Evolutionary conservation across 192 early-diverging fungal genomes (phyloP).

Genomic region (Linnemannia exigua): DNA sequence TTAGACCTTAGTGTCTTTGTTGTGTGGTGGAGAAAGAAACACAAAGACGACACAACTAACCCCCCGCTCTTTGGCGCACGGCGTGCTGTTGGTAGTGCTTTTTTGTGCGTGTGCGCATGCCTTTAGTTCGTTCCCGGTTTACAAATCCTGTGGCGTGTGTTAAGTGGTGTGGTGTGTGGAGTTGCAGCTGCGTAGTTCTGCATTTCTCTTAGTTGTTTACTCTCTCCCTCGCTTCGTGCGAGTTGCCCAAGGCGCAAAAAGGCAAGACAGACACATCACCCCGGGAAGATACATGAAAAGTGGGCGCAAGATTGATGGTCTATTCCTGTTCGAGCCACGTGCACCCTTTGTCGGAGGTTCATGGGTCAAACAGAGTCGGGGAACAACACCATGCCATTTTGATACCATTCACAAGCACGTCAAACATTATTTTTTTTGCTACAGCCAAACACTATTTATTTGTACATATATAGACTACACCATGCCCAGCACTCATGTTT

Average conservation of each 20-base stretch:
- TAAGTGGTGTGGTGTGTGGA: not conserved
- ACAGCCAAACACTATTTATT: not conserved
- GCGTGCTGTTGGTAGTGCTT: not conserved
- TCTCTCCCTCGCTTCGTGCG: not conserved
- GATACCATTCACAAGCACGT: not conserved
- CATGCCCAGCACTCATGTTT: not conserved
- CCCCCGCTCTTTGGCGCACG: not conserved
- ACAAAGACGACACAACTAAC: not conserved
- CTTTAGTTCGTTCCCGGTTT: not conserved
- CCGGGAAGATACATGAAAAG: not conserved
- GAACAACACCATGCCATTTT: not conserved
- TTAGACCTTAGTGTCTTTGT: not conserved
- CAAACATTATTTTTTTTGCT: not conserved
- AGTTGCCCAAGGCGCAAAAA: slow-evolving; percentile 2
- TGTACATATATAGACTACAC: not conserved
- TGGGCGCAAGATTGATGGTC: not conserved
- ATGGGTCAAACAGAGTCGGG: not conserved
- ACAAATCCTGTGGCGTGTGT: not conserved
- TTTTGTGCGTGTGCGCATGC: not conserved
- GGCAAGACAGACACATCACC: not conserved
- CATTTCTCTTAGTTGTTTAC: not conserved
- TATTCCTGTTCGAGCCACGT: not conserved
- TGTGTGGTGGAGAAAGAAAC: not conserved
- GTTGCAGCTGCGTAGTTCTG: not conserved
- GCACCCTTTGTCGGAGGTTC: not conserved